Base-by-base conservation (phyloP, 1,284 basidiomycete genomes). In the Malassezia globosa region DNA sequence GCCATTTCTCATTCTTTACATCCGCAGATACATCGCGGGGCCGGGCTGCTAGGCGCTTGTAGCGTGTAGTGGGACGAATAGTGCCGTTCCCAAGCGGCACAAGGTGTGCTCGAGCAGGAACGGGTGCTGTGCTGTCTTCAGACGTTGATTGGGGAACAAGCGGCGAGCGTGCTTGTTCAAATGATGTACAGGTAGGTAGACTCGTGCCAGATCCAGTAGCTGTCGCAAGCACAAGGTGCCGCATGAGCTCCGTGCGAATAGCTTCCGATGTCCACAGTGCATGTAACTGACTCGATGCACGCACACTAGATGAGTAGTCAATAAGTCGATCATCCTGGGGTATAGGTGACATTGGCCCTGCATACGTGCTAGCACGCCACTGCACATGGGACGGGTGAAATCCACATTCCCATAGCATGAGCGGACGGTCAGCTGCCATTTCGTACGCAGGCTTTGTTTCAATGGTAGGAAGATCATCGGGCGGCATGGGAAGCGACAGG, bases 381-480 rank as follows among this genome's bases (percentile, higher is more conserved):
- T 76, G 72, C 1, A 87, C 75, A 35, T 82, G 81, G 11, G 74
- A 74, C 5, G 79, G 77, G 11, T 77, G 74, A 72, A 87, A 97
- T 0, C 78, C 82, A 66, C 88, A 92, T 38, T 88, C 83, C 84
- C 89, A 95, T 2, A 99, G 79, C 67, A 95, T 80, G 23, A 97
- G 78, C 0, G 94, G 92, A 0, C 94, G 76, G 1, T 81, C 84
- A 52, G 88, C 82, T 4, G 88, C 87, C 84, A 96, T 95, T 61
- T 84, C 82, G 70, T 95, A 97, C 48, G 81, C 80, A 0, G 92
- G 94, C 72, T 90, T 92, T 13, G 56, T 64, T 25, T 45, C 40
- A 47, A 50, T 53, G 4, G 67, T 51, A 13, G 52, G 37, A 39
- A 63, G 43, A 13, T 35, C 38, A 16, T 48, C 36, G 19, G 29